Conservation (phyloP, 495 filamentous ascomycete genomes). For the Platismatia glauca region DNA sequence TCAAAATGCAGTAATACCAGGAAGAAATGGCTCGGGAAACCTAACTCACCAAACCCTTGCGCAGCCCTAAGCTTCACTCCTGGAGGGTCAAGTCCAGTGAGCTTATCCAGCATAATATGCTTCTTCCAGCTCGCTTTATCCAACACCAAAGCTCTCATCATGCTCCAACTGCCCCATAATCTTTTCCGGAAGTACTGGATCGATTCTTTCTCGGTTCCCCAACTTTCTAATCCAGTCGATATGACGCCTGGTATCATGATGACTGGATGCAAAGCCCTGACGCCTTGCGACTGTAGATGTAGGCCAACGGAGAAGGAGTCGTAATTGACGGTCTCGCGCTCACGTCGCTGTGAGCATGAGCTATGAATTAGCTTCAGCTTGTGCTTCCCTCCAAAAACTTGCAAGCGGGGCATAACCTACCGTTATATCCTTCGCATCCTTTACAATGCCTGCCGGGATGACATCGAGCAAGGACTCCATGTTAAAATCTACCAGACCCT, state of each 20-base stretch:
- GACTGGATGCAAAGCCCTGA: slow-evolving; percentile 76
- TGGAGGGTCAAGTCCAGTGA: slow-evolving; percentile 84
- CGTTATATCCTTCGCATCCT: slow-evolving; percentile 73
- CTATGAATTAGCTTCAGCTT: slow-evolving; percentile 30
- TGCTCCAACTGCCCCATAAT: slow-evolving; percentile 95
- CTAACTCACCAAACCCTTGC: slow-evolving; percentile 63
- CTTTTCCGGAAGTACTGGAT: slow-evolving; percentile 86
- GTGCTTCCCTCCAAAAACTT: background rate
- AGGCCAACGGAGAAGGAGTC: slow-evolving; percentile 88
- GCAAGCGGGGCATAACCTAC: slow-evolving; percentile 36
- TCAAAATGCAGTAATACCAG: background rate
- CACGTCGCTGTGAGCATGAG: slow-evolving; percentile 50
- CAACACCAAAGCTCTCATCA: slow-evolving; percentile 89
- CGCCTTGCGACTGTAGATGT: slow-evolving; percentile 70
- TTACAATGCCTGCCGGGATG: slow-evolving; percentile 70
- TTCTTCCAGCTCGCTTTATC: slow-evolving; percentile 92
- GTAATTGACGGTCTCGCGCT: slow-evolving; percentile 79
- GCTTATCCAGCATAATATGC: slow-evolving; percentile 92
- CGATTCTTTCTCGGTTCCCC: slow-evolving; percentile 76
- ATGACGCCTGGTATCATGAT: slow-evolving; percentile 98
- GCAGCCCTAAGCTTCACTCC: slow-evolving; percentile 88
- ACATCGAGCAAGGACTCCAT: slow-evolving; percentile 75
- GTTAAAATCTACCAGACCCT: slow-evolving; percentile 70
- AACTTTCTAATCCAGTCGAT: slow-evolving; percentile 91
- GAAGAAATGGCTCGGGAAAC: background rate